Percentiles rank a stretch among this genome's conserved stretches.
These are phyloP conservation scores for Syzygium aromaticum DNA, from an alignment of 345 rosid genomes.

Conservation along the genomic window DNA sequence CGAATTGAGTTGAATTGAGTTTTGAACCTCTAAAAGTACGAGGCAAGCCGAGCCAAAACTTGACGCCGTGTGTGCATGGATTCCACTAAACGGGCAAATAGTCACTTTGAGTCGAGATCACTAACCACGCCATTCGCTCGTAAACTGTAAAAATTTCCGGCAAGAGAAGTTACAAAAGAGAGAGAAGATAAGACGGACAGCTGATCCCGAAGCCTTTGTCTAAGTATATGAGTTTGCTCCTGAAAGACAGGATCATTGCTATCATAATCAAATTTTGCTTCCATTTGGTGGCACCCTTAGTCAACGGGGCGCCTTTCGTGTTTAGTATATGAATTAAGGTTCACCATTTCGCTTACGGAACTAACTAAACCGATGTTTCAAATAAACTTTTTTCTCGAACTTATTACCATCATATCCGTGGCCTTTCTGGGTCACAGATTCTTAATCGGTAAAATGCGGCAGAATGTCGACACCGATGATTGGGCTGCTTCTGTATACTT, in stretches of 20 bases:
- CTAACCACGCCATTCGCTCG: neutral
- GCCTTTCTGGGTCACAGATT: no score
- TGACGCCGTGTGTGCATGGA: neutral
- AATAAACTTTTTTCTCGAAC: no score
- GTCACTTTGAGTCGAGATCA: neutral
- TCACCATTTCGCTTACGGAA: neutral
- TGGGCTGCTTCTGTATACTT: neutral
- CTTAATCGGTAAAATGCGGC: neutral
- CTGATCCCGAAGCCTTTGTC: accelerated
- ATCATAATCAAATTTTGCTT: neutral
- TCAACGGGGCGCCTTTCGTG: neutral
- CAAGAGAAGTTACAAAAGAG: neutral
- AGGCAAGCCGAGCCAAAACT: neutral
- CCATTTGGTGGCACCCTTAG: neutral
- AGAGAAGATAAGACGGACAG: neutral
- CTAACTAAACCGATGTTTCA: neutral
- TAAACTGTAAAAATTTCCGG: neutral
- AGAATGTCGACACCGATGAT: neutral
- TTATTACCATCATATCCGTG: no score
- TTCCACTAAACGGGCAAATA: neutral
- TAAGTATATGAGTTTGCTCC: neutral
- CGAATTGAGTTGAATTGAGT: neutral
- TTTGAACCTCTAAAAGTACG: no score
- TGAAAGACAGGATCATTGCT: neutral
- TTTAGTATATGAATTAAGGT: neutral